A percentile compares a stretch with the other conserved stretches of the same genome.
These are phyloP conservation scores for Hanseniaspora occidentalis DNA, from an alignment of 805 yeast genomes.

Conservation along the genomic window DNA sequence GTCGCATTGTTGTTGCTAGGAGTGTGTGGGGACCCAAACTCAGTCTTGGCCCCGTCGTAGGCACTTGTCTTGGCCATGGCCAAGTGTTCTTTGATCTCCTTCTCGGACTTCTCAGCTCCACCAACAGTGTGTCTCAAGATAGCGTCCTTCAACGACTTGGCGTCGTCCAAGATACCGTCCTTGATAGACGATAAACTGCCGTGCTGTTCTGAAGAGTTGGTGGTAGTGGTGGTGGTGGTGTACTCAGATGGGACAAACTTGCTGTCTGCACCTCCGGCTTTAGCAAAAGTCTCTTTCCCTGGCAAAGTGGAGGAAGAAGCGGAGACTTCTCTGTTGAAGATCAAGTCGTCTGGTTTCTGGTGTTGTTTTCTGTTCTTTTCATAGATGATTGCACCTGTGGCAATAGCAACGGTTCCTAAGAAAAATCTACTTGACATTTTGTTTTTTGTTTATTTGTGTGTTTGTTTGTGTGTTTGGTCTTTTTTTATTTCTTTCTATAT, in stretches of 20 bases:
- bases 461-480: neutral
- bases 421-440: constrained; percentile 16
- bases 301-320: too few species aligned
- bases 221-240: neutral
- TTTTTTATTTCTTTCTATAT: neutral
- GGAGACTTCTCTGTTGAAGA: too few species aligned
- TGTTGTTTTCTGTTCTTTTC: constrained; percentile 14
- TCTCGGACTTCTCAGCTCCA: constrained; percentile 5
- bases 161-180: constrained; percentile 11
- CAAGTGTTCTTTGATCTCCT: constrained; percentile 9
- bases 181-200: constrained; percentile 8
- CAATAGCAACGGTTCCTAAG: constrained; percentile 18
- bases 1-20: constrained; percentile 9
- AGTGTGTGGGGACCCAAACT: neutral
- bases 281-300: too few species aligned
- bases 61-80: neutral
- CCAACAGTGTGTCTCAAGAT: constrained; percentile 6
- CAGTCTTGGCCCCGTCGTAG: neutral
- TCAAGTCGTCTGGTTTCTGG: constrained; percentile 9
- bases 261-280: too few species aligned
- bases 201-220: neutral
- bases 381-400: constrained; percentile 18
- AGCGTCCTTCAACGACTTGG: constrained; percentile 9
- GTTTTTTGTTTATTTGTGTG: neutral
- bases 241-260: too few species aligned